phyloP scores from a whole-genome alignment of 805 yeast genomes.

The Barnettozyma populi region DNA sequence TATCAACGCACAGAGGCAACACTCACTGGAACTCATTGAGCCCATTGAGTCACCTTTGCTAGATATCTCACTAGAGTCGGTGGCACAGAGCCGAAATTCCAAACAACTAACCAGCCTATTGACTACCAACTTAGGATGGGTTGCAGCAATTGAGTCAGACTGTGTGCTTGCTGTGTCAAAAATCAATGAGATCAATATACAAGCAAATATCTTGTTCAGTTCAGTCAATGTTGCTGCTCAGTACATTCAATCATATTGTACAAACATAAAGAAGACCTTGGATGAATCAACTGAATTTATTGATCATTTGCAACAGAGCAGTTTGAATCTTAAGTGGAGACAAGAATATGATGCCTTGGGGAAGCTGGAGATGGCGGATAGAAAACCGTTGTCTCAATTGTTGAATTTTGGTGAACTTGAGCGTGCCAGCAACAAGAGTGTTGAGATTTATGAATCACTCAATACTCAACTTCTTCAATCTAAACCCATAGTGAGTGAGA shows the following conservation, averaged over 20 bases:
- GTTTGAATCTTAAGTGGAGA: conserved; percentile 28
- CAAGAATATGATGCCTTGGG: conserved; percentile 11
- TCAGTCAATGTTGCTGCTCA: conserved; percentile 43
- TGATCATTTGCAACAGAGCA: conserved; percentile 35
- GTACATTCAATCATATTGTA: conserved; percentile 43
- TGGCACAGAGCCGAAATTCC: conserved; percentile 16
- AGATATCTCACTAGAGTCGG: conserved; percentile 22
- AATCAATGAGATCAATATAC: conserved; percentile 27
- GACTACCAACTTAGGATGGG: conserved; percentile 48
- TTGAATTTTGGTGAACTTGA: conserved; percentile 26
- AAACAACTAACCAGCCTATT: conserved; percentile 28
- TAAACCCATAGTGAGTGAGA: conserved; percentile 31
- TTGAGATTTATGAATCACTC: conserved; percentile 16
- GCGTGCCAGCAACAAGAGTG: conserved; percentile 19
- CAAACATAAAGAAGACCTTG: conserved; percentile 44
- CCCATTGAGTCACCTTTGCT: conserved; percentile 34
- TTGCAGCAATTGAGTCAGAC: conserved; percentile 40
- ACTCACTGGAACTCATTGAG: conserved; percentile 21
- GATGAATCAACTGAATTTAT: conserved; percentile 33
- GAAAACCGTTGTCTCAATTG: conserved; percentile 11
- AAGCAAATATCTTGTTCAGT: conserved; percentile 38
- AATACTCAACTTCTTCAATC: conserved; percentile 24
- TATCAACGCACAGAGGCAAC: conserved; percentile 8
- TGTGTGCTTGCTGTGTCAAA: conserved; percentile 29
- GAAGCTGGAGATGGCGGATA: conserved; percentile 8